phyloP scores from a whole-genome alignment of 2,329 filamentous ascomycete genomes.

The Knufia petricola region DNA sequence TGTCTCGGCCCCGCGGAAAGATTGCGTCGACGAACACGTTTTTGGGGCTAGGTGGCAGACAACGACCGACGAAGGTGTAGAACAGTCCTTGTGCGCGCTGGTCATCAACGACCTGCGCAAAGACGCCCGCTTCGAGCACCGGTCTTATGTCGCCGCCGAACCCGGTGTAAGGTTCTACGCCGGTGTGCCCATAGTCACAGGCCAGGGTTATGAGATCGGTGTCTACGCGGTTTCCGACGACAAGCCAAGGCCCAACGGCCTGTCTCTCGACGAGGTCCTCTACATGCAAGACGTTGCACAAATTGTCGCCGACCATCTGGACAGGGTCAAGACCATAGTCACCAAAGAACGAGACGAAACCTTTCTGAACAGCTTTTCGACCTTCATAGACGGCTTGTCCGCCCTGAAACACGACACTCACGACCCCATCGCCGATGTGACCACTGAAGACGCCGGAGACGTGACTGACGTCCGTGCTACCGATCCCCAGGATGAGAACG shows the following conservation, averaged over 20 bases:
- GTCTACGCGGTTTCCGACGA: conserved; percentile 52
- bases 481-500: conserved; percentile 6
- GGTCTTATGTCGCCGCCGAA: conserved; percentile 28
- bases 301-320: conserved; percentile 52
- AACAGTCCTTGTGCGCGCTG: conserved; percentile 15
- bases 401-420: conserved; percentile 27
- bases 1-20: conserved; percentile 25
- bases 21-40: conserved; percentile 24
- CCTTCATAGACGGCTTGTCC: conserved; percentile 41
- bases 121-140: conserved; percentile 31
- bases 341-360: conserved; percentile 45
- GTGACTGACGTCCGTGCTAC: not conserved
- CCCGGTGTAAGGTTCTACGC: conserved; percentile 43
- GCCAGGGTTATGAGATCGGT: conserved; percentile 49
- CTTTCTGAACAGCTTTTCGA: conserved; percentile 46
- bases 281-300: conserved; percentile 49
- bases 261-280: conserved; percentile 40
- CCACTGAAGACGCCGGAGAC: not conserved
- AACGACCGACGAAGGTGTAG: conserved; percentile 13
- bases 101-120: conserved; percentile 32
- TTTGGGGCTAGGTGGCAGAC: conserved; percentile 13
- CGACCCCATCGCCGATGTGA: conserved; percentile 11
- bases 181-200: conserved; percentile 52
- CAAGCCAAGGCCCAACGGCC: conserved; percentile 39
- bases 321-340: conserved; percentile 44